Base-by-base conservation (phyloP, 306 rosid species). In the Cercis canadensis region DNA sequence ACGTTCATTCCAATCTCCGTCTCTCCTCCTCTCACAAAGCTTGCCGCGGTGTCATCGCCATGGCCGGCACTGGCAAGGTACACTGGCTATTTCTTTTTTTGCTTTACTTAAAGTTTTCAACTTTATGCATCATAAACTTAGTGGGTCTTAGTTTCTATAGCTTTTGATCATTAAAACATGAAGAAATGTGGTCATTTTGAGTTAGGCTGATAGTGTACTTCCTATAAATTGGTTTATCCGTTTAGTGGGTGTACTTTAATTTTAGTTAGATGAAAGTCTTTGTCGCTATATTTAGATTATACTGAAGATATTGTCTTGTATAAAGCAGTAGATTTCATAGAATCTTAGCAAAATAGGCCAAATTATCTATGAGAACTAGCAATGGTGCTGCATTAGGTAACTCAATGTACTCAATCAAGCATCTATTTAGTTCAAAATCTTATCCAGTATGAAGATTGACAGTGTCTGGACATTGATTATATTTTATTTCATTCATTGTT, bases 61-160 rank as follows among this genome's bases (percentile, higher is more conserved):
- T 94, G 99, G 95, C 97, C 49, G 92, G 97, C 81, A 49, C 96
- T 4, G 99, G 95, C 73, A 94, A 87, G 95, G 99, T 94, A 11
- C 59, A 0, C 0, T 55, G 50, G 21, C n/a, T 53, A 37, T 40
- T 5, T 8, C 34, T 55, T n/a, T 4, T 70, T 5, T 13, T 21
- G 56, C 57, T 36, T 40, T n/a, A 47, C 68, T 62, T 62, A 8
- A 24, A 43, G 13, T 43, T 54, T 47, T 13, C 17, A 40, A 11
- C 13, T 14, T 15, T 29, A 16, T 11, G 43, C 43, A 37, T 37
- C 3, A 37, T 1, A 37, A 37, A 37, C 10, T 37, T 37, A 5
- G 2, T 37, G 43, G 43, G 43, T 37, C 43, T 62, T 36, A 14
- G 31, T 47, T 5, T 41, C 29, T 46, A 5, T 12, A 11, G 39